Conservation (phyloP, 2,329 filamentous ascomycete genomes). For the Cytospora leucostoma region DNA sequence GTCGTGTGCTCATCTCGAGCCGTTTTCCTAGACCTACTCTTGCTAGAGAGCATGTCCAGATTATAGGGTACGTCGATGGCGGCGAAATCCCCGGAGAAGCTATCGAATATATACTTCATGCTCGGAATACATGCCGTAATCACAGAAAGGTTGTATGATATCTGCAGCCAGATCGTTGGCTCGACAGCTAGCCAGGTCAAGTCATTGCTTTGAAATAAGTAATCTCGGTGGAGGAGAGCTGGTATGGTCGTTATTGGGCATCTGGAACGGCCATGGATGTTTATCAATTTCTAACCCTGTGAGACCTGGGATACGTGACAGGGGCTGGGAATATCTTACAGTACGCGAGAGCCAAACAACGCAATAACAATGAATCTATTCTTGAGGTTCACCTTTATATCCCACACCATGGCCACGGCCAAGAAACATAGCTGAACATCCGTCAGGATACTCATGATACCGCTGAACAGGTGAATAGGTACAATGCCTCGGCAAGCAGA, state of each 20-base stretch:
- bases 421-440: slow-evolving; percentile 25
- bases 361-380: slow-evolving; percentile 14
- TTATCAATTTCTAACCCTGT: neutral
- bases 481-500: slow-evolving; percentile 19
- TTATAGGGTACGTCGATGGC: slow-evolving; percentile 24
- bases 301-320: neutral
- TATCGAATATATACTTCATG: slow-evolving; percentile 29
- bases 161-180: slow-evolving; percentile 23
- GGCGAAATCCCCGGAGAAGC: slow-evolving; percentile 16
- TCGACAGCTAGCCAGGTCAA: slow-evolving; percentile 19
- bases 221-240: slow-evolving; percentile 5
- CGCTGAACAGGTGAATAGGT: slow-evolving; percentile 23
- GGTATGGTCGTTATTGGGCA: slow-evolving; percentile 19
- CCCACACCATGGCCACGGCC: slow-evolving; percentile 28
- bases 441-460: slow-evolving; percentile 24
- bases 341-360: slow-evolving; percentile 20
- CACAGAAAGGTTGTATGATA: slow-evolving; percentile 26
- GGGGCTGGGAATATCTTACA: slow-evolving; percentile 2
- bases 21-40: neutral
- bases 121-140: slow-evolving; percentile 30
- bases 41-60: neutral
- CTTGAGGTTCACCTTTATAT: slow-evolving; percentile 17
- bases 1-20: neutral
- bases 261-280: neutral
- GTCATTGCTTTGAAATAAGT: slow-evolving; percentile 22